These are phyloP conservation scores for Lithocarpus polystachyus DNA, from an alignment of 306 rosid species.

Conservation along the genomic window DNA sequence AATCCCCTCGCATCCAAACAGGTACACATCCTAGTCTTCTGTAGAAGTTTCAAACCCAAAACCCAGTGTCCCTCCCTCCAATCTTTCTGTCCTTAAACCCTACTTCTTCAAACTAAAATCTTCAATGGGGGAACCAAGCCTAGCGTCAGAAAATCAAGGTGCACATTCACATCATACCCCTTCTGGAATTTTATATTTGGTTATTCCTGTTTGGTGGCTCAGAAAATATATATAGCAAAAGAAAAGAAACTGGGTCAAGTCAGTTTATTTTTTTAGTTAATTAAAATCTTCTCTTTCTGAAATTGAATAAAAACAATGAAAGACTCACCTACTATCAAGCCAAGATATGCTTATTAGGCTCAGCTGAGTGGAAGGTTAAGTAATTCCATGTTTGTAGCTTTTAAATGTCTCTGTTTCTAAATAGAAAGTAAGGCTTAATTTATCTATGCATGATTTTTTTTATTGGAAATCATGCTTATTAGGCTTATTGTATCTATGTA, in stretches of 20 bases:
- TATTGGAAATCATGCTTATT: no score
- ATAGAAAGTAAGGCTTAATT: neutral
- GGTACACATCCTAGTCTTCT: no score
- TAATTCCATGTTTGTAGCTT: neutral
- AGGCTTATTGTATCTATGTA: no score
- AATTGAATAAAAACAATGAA: no score
- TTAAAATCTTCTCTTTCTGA: rapidly evolving
- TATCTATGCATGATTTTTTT: neutral
- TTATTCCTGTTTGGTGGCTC: neutral
- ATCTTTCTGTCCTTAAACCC: neutral
- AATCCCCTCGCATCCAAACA: no score
- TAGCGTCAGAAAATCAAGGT: slow-evolving; percentile 7
- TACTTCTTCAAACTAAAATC: neutral
- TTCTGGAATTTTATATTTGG: neutral
- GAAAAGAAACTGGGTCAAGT: neutral
- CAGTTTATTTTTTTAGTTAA: neutral
- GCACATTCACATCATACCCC: neutral
- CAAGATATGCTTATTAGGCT: neutral
- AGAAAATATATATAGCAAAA: neutral
- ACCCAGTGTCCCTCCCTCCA: neutral
- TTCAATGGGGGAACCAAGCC: slow-evolving; percentile 12
- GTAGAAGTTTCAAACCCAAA: neutral
- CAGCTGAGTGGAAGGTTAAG: neutral
- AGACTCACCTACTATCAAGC: no score
- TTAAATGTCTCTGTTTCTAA: neutral